Conservation (phyloP, 2,329 filamentous ascomycete species). For the Arthrobotrys musiformis region DNA sequence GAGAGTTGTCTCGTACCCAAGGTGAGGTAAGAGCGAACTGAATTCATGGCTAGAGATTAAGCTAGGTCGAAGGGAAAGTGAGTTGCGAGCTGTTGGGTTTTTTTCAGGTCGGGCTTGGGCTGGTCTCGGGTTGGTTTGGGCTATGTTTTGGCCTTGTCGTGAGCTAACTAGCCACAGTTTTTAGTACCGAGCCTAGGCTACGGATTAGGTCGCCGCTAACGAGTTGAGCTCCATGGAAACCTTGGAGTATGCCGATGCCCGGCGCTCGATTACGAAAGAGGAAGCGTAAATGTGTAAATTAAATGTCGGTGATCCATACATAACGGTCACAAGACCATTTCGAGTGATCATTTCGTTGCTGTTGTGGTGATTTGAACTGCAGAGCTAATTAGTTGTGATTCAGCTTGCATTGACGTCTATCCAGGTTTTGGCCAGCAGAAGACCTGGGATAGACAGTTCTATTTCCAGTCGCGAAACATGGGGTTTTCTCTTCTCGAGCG, state of each 20-base stretch:
- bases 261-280: constrained; percentile 4
- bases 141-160: background rate
- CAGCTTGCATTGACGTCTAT: constrained; percentile 6
- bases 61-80: background rate
- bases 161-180: background rate
- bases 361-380: background rate
- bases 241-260: background rate
- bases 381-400: constrained; percentile 5
- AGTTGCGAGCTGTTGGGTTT: background rate
- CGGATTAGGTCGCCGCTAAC: background rate
- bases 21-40: no score
- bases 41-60: background rate
- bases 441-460: background rate
- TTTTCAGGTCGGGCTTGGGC: background rate
- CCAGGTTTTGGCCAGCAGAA: background rate
- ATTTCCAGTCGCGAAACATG: constrained; percentile 9
- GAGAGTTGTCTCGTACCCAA: no score
- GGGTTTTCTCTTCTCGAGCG: background rate
- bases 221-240: background rate
- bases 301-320: constrained; percentile 1
- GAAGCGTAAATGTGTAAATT: background rate
- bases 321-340: constrained; percentile 8
- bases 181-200: background rate
- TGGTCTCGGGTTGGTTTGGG: background rate
- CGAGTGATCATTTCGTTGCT: background rate